phyloP scores from a whole-genome alignment of 176 grass and related monocot genomes.

The Cocos nucifera region DNA sequence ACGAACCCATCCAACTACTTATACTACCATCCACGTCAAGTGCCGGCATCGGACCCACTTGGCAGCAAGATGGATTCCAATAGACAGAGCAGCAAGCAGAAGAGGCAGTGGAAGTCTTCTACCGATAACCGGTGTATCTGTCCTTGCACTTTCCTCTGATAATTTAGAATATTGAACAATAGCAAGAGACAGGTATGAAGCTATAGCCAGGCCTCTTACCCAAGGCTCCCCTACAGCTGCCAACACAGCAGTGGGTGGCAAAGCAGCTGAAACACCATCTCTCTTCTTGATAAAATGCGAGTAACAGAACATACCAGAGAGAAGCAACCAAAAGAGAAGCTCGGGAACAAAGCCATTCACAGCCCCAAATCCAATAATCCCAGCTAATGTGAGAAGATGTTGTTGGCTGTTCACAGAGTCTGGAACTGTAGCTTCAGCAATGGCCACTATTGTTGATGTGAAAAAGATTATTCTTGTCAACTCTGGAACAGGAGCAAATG shows the following conservation, averaged over 20 bases:
- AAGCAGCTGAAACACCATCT: slow-evolving; percentile 10
- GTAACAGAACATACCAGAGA: slow-evolving; percentile 21
- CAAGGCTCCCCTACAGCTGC: slow-evolving; percentile 29
- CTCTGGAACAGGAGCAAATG: slow-evolving; percentile 26
- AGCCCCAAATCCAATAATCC: slow-evolving; percentile 21
- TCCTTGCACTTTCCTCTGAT: slow-evolving; percentile 7
- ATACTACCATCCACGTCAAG: slow-evolving; percentile 25
- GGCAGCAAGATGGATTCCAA: slow-evolving; percentile 29
- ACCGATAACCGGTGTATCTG: background rate
- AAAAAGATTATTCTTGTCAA: slow-evolving; percentile 22
- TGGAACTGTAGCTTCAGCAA: slow-evolving; percentile 20
- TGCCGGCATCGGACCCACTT: slow-evolving; percentile 21
- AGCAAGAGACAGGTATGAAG: slow-evolving; percentile 18
- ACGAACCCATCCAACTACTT: background rate
- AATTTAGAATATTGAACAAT: slow-evolving; percentile 23
- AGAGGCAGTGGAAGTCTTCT: slow-evolving; percentile 19
- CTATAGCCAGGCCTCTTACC: slow-evolving; percentile 14
- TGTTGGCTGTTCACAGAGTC: slow-evolving; percentile 20
- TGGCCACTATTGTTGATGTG: slow-evolving; percentile 1
- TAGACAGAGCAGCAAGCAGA: slow-evolving; percentile 12
- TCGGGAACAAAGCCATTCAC: slow-evolving; percentile 23
- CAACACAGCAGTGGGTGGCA: slow-evolving; percentile 16
- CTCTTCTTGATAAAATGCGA: slow-evolving; percentile 23
- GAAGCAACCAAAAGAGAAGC: slow-evolving; percentile 28
- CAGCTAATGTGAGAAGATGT: slow-evolving; percentile 16